Conservation (phyloP, 2,329 filamentous ascomycete genomes). For the Epichloe gansuensis region DNA sequence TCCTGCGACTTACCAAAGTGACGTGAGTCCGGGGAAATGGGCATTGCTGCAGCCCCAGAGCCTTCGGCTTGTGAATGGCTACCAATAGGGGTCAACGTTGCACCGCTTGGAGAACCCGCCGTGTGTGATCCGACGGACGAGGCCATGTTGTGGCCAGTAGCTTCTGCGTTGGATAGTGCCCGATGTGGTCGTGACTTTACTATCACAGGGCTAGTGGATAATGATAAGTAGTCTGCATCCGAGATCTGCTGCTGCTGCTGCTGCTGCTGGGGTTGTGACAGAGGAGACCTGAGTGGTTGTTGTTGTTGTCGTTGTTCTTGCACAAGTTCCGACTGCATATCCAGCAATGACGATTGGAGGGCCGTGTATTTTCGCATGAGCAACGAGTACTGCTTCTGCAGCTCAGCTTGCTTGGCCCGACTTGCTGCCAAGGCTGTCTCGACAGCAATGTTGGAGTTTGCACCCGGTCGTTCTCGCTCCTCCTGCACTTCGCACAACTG, state of each 20-base stretch:
- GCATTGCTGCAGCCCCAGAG: conserved; percentile 12
- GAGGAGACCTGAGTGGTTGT: neutral
- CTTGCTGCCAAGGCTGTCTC: conserved; percentile 37
- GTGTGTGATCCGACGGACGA: conserved; percentile 26
- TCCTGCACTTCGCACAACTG: conserved; percentile 29
- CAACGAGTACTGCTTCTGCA: conserved; percentile 38
- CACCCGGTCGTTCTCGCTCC: conserved; percentile 13
- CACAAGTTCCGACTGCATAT: conserved; percentile 26
- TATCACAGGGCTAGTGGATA: conserved; percentile 25
- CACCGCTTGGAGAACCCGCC: neutral
- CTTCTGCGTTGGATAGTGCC: conserved; percentile 32
- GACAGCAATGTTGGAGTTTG: conserved; percentile 24
- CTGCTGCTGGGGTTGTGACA: neutral
- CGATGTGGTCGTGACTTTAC: conserved; percentile 25
- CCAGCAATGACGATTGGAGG: conserved; percentile 36
- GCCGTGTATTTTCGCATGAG: conserved; percentile 39
- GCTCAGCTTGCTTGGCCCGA: conserved; percentile 38
- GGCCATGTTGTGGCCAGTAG: conserved; percentile 29
- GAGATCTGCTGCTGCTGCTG: neutral
- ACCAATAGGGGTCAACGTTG: neutral
- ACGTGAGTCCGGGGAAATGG: conserved; percentile 27
- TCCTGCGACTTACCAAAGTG: conserved; percentile 27
- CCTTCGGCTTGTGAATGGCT: neutral
- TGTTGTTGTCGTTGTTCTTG: neutral
- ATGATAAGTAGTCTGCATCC: conserved; percentile 24